Percentiles rank a stretch among this genome's conserved stretches.
Conservation (phyloP, 352 stramenopile genomes). For the Pythium aphanidermatum region DNA sequence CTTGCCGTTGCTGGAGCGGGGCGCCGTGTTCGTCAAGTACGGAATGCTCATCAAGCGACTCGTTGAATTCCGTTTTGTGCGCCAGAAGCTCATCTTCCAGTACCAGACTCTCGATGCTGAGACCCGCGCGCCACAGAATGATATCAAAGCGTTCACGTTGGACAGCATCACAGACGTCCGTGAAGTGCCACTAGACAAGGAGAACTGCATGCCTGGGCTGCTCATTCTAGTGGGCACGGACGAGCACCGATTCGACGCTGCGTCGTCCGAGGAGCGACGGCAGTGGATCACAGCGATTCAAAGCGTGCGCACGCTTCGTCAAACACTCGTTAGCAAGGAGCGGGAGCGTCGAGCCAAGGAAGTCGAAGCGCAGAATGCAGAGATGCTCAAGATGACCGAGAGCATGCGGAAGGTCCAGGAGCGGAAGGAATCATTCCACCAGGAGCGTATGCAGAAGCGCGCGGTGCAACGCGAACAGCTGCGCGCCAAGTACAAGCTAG, state of each 20-base stretch:
- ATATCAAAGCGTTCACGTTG: slow-evolving; percentile 60
- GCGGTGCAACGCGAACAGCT: slow-evolving; percentile 57
- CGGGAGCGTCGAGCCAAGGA: slow-evolving; percentile 50
- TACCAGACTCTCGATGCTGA: slow-evolving; percentile 63
- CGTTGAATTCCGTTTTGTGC: slow-evolving; percentile 52
- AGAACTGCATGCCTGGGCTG: slow-evolving; percentile 47
- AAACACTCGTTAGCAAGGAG: slow-evolving; percentile 34
- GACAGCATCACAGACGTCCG: slow-evolving; percentile 54
- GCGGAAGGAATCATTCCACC: slow-evolving; percentile 55
- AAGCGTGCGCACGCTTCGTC: slow-evolving; percentile 37
- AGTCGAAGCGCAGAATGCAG: slow-evolving; percentile 50
- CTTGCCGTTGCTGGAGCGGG: slow-evolving; percentile 50
- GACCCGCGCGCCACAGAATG: slow-evolving; percentile 30
- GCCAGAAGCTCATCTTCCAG: slow-evolving; percentile 58
- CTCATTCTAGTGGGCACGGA: slow-evolving; percentile 40
- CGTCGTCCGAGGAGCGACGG: slow-evolving; percentile 33
- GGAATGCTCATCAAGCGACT: slow-evolving; percentile 50
- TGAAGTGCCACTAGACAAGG: slow-evolving; percentile 34
- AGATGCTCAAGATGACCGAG: slow-evolving; percentile 45
- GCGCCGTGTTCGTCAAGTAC: slow-evolving; percentile 67
- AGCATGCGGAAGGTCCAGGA: slow-evolving; percentile 49
- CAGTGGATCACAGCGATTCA: slow-evolving; percentile 59
- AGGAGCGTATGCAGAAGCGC: slow-evolving; percentile 52
- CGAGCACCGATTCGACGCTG: slow-evolving; percentile 56
- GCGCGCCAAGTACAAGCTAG: slow-evolving; percentile 64